Conservation (phyloP, 129 eudicot genomes). For the Artemisia tridentata region DNA sequence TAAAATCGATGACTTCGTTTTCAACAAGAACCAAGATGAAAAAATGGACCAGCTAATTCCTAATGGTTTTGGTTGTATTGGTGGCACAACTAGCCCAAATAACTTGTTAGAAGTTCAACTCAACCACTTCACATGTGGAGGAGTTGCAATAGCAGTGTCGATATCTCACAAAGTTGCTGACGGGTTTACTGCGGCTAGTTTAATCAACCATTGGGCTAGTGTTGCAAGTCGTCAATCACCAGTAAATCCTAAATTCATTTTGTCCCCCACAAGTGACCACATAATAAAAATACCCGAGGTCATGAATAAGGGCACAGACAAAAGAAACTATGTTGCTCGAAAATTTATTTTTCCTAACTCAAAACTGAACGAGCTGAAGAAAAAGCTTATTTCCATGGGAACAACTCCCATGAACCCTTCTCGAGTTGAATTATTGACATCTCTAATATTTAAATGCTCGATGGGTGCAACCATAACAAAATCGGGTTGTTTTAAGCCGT, state of each 20-base stretch:
- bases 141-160: background rate
- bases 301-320: background rate
- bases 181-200: background rate
- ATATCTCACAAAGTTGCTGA: background rate
- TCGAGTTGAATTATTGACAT: slow-evolving; percentile 16
- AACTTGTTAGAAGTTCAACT: slow-evolving; percentile 2
- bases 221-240: background rate
- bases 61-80: background rate
- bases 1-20: background rate
- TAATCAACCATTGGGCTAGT: background rate
- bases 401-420: background rate
- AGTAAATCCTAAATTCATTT: background rate
- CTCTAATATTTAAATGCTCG: slow-evolving; percentile 6
- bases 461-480: background rate
- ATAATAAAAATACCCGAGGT: background rate
- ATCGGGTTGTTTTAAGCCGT: background rate
- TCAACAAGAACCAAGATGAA: background rate
- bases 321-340: background rate
- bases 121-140: slow-evolving; percentile 9
- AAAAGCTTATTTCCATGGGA: background rate
- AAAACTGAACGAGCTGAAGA: slow-evolving; percentile 12
- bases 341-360: slow-evolving; percentile 24
- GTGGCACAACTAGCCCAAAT: background rate
- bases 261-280: background rate
- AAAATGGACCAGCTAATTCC: background rate